Base-by-base conservation (phyloP, 345 rosid genomes). In the Populus tremula region DNA sequence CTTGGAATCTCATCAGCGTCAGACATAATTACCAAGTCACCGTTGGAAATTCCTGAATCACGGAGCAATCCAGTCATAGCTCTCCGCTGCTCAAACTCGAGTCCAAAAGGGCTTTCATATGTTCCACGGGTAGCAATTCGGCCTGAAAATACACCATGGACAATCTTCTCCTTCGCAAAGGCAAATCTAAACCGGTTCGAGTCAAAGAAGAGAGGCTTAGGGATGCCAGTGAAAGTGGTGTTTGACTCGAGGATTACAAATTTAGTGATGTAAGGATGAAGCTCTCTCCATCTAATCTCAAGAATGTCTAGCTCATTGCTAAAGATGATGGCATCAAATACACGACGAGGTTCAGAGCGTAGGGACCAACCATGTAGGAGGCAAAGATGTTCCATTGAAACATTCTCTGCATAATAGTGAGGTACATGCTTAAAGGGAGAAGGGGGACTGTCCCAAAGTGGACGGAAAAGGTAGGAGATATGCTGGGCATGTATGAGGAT, bases 391-490 rank as follows among this genome's bases (percentile, higher is more conserved):
- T 86, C 89, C 89, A 91, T 88, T 5, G 98, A 89, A 25, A 95
- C 92, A 85, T 93, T 95, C 77, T 95, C 99, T 1, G 99, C 96
- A 75, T 95, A 95, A 83, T 86, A 93, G 86, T 93, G 99, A 3
- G 98, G 97, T 14, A 95, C 76, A 47, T 78, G 90, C 59, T 72
- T 73, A 79, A 95, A 95, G 7, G 98, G 89, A 13, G 80, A 83
- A 64, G 97, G 96, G 3, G 98, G 94, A 14, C 84, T 86, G 87
- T 93, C 97, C 98, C 98, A 95, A 56, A 95, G 86, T 8, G 99
- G 98, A 5, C 98, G 93, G 76, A 93, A 86, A 35, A 95, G 72
- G 63, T 90, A 91, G n/a, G 93, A 79, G 47, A 92, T 77, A 78
- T 83, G 86, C 82, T 82, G 88, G 39, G 76, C 76, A 76, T 91